Conservation (phyloP, 345 rosid genomes). For the thale cress (Arabidopsis thaliana) region TAIR10.1 NC_003074.8:19050001-19050500, state of each 20-base stretch:
- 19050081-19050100: slow-evolving; percentile 61
- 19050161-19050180: slow-evolving; percentile 57
- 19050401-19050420: slow-evolving; percentile 42
- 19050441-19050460: slow-evolving; percentile 67
- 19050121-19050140: slow-evolving; percentile 55
- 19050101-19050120: slow-evolving; percentile 56
- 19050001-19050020: slow-evolving; percentile 53
- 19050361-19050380: slow-evolving; percentile 74
- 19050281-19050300: slow-evolving; percentile 74
- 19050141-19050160: slow-evolving; percentile 55
- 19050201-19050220: slow-evolving; percentile 51
- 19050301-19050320: slow-evolving; percentile 55
- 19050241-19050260: slow-evolving; percentile 54
- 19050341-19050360: slow-evolving; percentile 53
- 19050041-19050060: slow-evolving; percentile 62
- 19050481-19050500: slow-evolving; percentile 76
- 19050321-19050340: slow-evolving; percentile 54
- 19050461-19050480: slow-evolving; percentile 79
- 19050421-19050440: slow-evolving; percentile 55
- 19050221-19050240: slow-evolving; percentile 56
- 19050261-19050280: slow-evolving; percentile 83
- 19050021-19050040: slow-evolving; percentile 65
- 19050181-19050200: slow-evolving; percentile 54
- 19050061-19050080: slow-evolving; percentile 59
- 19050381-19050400: slow-evolving; percentile 63